Evolutionary conservation across 2,329 filamentous ascomycete genomes (phyloP), one percentile per base, ranked within the genome.

Genomic region (Fusarium armeniacum): DNA sequence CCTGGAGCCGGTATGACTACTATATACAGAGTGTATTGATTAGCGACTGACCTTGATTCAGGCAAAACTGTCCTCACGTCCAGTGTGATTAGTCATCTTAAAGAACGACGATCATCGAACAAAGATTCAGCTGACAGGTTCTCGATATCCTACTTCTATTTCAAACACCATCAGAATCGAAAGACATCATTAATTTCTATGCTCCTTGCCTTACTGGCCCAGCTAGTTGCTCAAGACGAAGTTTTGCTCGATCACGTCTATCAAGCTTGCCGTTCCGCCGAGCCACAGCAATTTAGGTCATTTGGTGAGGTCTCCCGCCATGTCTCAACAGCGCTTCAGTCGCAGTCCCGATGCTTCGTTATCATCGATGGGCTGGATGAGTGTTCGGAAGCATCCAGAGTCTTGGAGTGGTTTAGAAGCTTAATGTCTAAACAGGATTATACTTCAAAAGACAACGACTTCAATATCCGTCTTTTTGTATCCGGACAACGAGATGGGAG

Each of bases 391-490:
- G 18, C 11, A 4, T 2, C 11, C 18, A 28, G 18, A n/a, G 24
- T 28, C 4, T 0, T 45, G 1, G 1, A 45, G 1, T 45, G 43
- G 43, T 45, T 45, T n/a, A n/a, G n/a, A n/a, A n/a, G n/a, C n/a
- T n/a, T n/a, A n/a, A n/a, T n/a, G 11, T 28, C 5, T 1, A 28
- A 6, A 4, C 2, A 20, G 9, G 2, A 28, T 28, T 11, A 2
- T 0, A 10, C 24, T 20, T 9, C 11, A 9, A 2, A 2, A 10
- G 7, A n/a, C 11, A 20, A 16, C 0, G 11, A 45, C 18, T 45
- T 6, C 18, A 28, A 28, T n/a, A 45, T 28, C 7, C 4, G 43
- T 2, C 43, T 45, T 28, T 28, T 45, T 0, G n/a, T 45, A 20
- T 45, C 43, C 5, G 43, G 43, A 20, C 43, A 45, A 1, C 18